Base-by-base conservation (phyloP, 2,329 filamentous ascomycete species). In the Lasiodiplodia theobromae region DNA sequence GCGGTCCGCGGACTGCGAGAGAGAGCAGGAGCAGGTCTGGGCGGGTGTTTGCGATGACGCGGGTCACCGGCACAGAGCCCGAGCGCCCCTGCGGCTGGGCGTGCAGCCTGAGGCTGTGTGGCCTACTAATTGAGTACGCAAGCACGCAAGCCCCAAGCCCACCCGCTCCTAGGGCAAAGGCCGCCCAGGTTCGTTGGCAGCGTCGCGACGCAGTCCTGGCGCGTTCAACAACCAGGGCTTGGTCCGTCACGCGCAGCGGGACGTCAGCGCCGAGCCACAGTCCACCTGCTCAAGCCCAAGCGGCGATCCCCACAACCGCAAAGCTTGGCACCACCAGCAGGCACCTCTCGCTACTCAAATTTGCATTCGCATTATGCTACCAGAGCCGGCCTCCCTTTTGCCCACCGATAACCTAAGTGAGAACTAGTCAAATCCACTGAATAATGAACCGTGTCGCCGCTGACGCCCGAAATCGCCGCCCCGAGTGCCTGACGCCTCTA, bases 11-110 rank as follows among this genome's bases (percentile, higher is more conserved):
- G 52, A 34, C 31, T 34, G 38, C 21, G 53, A 51, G 64, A 47
- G 37, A 52, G 31, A 28, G 53, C 54, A 58, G 65, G 54, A 67
- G 65, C 65, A 44, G 54, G 54, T 47, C 31, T 40, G 49, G 21
- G 62, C 49, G 21, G 47, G 62, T 53, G 62, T 54, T 53, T 67
- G 65, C 40, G 34, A 67, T 67, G 65, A 67, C 65, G 65, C 65
- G 54, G 34, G 60, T 64, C 60, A 52, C 25, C 60, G 60, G 60
- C 60, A 64, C 60, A 52, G 60, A 12, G 47, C 60, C 57, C 58
- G 58, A 34, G 34, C 54, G 54, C 54, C 54, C 16, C 31, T 23
- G 31, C 47, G 60, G 47, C 40, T 49, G 23, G 58, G 58, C 60
- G 47, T 34, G 44, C 47, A 31, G 60, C 60, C 44, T 64, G 60